These are phyloP conservation scores for Calonectria hongkongensis DNA, from an alignment of 2,329 filamentous ascomycete species.

Conservation along the genomic window DNA sequence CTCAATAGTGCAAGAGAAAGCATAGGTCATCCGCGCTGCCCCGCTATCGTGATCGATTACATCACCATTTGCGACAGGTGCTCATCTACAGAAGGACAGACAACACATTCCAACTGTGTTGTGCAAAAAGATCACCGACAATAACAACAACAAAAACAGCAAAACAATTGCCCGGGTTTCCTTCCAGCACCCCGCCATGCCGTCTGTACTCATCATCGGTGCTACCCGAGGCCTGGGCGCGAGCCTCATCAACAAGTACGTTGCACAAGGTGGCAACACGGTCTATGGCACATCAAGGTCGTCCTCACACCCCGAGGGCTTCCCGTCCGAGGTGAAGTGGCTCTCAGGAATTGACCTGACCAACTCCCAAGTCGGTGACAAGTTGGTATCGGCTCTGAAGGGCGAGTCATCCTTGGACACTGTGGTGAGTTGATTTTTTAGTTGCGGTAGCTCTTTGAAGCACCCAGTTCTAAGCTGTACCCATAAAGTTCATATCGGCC, in stretches of 20 bases:
- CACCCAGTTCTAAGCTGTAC: slow-evolving; percentile 1
- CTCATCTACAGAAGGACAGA: slow-evolving; percentile 22
- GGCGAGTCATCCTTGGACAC: slow-evolving; percentile 63
- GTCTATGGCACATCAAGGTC: slow-evolving; percentile 78
- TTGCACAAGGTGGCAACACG: slow-evolving; percentile 64
- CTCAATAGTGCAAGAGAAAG: slow-evolving; percentile 39
- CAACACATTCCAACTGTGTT: slow-evolving; percentile 16
- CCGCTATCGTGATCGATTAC: slow-evolving; percentile 47
- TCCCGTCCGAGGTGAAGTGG: slow-evolving; percentile 70
- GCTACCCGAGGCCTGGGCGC: slow-evolving; percentile 81
- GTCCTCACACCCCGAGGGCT: slow-evolving; percentile 63
- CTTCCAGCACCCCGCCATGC: slow-evolving; percentile 56
- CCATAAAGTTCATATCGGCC: slow-evolving; percentile 77
- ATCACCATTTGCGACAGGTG: slow-evolving; percentile 40
- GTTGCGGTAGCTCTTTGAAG: neutral
- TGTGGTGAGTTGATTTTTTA: slow-evolving; percentile 60
- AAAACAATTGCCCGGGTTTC: slow-evolving; percentile 2
- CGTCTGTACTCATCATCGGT: slow-evolving; percentile 77
- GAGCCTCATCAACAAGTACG: slow-evolving; percentile 76
- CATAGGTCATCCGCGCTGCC: slow-evolving; percentile 28
- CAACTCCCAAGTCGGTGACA: slow-evolving; percentile 67
- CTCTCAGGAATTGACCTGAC: slow-evolving; percentile 75
- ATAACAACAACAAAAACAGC: neutral
- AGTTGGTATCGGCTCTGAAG: slow-evolving; percentile 66
- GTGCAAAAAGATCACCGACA: neutral